Base-by-base conservation (phyloP, 805 yeast genomes). In the Metschnikowia bowlesiae region DNA sequence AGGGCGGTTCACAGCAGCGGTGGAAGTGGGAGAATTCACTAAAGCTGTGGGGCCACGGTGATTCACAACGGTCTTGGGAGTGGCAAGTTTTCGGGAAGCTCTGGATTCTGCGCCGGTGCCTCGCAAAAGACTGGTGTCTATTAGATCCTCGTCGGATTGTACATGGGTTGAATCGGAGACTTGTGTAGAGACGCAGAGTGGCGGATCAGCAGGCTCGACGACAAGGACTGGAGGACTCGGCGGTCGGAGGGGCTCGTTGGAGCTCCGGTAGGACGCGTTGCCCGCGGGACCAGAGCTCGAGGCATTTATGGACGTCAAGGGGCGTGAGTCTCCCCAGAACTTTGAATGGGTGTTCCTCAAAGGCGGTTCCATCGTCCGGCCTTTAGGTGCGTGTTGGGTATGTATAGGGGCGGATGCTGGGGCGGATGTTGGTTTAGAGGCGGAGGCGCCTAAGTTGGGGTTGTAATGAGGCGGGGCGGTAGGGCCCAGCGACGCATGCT, bases 131-230 rank as follows among this genome's bases (percentile, higher is more conserved):
- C 43, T 37, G 30, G 53, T 44, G 39, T 56, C 56, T 16, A 56
- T 56, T 42, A 56, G 52, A 11, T 50, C 48, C 11, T 38, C 47
- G 8, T 48, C 53, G 26, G 42, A 39, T 11, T 46, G 48, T 10
- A 28, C 38, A 18, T 51, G 54, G 16, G 45, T 38, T 34, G 37
- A 34, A 22, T 38, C 32, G 11, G 35, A 13, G 36, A 39, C 4
- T 28, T 42, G 45, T 3, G 45, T 42, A 3, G 45, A 42, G 9
- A 14, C 3, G n/a, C 22, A 32, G 13, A 42, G 31, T 4, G 43
- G 43, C n/a, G n/a, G n/a, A n/a, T 10, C 26, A 5, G 28, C 3
- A 1, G 33, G 32, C 6, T 6, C n/a, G 9, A 8, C 14, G 42
- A 18, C 32, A 7, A n/a, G 31, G 18, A 9, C n/a, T 7, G 9